Evolutionary conservation across 805 yeast genomes (phyloP).

Genomic region (Candida takata): DNA sequence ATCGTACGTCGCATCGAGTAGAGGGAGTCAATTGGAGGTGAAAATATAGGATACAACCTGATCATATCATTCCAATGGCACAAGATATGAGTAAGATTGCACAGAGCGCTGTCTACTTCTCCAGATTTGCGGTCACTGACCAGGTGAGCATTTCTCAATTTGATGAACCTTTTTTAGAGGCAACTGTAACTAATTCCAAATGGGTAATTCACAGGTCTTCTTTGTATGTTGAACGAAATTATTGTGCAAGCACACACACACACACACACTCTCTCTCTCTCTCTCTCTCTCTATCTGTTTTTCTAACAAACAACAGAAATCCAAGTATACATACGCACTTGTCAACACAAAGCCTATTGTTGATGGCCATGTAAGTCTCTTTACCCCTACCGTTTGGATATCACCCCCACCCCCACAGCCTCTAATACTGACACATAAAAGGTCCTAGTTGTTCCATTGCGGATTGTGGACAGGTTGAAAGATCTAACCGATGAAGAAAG

Average conservation of each 20-base stretch:
- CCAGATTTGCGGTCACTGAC: conserved; percentile 45
- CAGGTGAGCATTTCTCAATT: conserved; percentile 38
- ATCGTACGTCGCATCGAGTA: no score
- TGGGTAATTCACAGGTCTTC: conserved; percentile 16
- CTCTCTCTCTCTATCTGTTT: no score
- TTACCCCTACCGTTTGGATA: conserved; percentile 2
- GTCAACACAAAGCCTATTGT: conserved; percentile 90
- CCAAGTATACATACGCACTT: conserved; percentile 69
- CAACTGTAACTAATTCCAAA: no score
- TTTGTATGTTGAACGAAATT: conserved; percentile 18
- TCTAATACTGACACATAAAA: neutral
- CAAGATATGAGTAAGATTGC: conserved; percentile 4
- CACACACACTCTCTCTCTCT: no score
- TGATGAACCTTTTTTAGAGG: no score
- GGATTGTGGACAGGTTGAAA: conserved; percentile 57
- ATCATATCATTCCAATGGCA: no score
- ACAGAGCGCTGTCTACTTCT: conserved; percentile 33
- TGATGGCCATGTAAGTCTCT: conserved; percentile 67
- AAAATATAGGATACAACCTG: no score
- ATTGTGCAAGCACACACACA: no score
- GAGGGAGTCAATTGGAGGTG: no score
- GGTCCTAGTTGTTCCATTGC: conserved; percentile 71
- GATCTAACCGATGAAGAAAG: conserved; percentile 70
- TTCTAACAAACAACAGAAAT: conserved; percentile 30
- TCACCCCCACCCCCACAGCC: no score